Conservation (phyloP, 202 grass and related monocot genomes). For the Sporobolus alterniflorus region DNA sequence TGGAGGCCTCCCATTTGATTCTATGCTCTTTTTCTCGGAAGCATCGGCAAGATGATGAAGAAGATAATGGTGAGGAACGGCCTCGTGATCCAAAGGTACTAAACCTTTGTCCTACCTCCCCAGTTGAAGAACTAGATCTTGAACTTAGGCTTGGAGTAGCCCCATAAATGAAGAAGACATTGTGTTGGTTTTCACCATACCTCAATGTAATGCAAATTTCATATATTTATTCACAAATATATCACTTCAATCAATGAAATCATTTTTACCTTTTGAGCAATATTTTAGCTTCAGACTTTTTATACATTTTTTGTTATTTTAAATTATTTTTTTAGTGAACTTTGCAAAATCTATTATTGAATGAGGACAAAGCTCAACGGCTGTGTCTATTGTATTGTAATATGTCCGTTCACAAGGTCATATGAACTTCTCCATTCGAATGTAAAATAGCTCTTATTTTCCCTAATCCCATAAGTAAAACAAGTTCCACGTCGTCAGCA, state of each 20-base stretch:
- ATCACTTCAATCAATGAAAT: background rate
- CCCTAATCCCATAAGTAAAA: too few species aligned
- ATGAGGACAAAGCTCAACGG: background rate
- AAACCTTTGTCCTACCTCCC: slow-evolving; percentile 43
- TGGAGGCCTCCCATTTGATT: slow-evolving; percentile 35
- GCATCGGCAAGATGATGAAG: slow-evolving; percentile 19
- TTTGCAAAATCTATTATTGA: background rate
- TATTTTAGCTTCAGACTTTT: background rate
- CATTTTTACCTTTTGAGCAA: background rate
- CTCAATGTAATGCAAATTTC: background rate
- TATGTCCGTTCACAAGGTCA: background rate
- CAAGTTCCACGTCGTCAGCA: background rate
- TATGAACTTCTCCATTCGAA: background rate
- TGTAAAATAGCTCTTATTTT: too few species aligned
- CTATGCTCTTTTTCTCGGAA: slow-evolving; percentile 36
- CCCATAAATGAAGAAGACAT: slow-evolving; percentile 44
- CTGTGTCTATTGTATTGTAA: background rate
- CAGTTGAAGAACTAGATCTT: slow-evolving; percentile 71
- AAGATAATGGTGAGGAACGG: background rate
- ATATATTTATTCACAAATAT: slow-evolving; percentile 36
- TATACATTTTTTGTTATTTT: background rate
- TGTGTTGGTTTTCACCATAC: background rate
- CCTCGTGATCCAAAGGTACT: slow-evolving; percentile 29
- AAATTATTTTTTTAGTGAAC: background rate
- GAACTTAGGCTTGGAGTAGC: slow-evolving; percentile 65